phyloP scores from a whole-genome alignment of 2,329 filamentous ascomycete species.

The Xylaria arbuscula region DNA sequence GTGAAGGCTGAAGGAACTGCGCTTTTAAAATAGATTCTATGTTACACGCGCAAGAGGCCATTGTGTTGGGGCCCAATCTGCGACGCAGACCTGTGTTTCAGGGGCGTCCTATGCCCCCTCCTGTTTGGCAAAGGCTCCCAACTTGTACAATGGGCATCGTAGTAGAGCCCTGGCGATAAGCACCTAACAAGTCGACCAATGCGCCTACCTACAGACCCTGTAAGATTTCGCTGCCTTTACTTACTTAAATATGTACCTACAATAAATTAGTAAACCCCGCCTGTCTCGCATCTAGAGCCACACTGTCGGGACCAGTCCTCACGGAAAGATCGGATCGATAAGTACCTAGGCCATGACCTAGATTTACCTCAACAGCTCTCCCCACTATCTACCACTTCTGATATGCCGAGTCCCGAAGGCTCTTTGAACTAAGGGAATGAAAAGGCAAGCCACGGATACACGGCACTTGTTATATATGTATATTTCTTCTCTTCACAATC shows the following conservation, averaged over 20 bases:
- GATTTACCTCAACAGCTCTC: too few relatives aligned
- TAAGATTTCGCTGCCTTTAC: neutral
- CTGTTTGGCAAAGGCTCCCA: conserved; percentile 7
- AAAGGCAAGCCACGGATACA: too few relatives aligned
- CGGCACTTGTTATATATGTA: neutral
- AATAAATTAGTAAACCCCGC: neutral
- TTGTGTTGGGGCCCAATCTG: neutral
- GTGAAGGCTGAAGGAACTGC: neutral
- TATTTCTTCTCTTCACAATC: neutral
- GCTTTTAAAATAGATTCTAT: neutral
- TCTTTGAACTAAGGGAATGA: too few relatives aligned
- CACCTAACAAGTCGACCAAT: too few relatives aligned
- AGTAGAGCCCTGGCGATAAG: neutral
- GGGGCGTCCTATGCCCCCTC: neutral
- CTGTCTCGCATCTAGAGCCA: conserved; percentile 16
- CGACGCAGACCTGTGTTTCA: conserved; percentile 1
- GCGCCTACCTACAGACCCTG: neutral
- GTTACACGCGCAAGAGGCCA: neutral
- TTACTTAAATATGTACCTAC: neutral
- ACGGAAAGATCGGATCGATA: neutral
- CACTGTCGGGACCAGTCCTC: conserved; percentile 2
- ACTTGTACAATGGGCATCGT: neutral
- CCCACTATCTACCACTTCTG: too few relatives aligned
- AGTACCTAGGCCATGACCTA: too few relatives aligned
- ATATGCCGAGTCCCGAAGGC: too few relatives aligned